These are phyloP conservation scores for Hypoxylon subgilvum DNA, from an alignment of 495 filamentous ascomycete genomes.

Conservation along the genomic window DNA sequence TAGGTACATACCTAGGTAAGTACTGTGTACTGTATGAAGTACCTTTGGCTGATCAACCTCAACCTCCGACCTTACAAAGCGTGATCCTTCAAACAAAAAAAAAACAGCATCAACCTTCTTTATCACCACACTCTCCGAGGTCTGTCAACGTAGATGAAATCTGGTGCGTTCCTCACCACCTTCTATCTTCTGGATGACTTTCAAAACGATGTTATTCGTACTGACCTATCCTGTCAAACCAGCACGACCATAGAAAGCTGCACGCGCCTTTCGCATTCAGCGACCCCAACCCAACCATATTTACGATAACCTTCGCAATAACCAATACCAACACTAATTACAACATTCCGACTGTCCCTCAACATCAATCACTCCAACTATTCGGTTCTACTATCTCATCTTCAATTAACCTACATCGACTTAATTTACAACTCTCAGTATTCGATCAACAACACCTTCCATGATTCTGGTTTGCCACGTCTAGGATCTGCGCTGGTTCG, in stretches of 20 bases:
- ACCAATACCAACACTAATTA: background rate
- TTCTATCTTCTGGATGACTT: background rate
- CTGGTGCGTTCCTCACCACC: slow-evolving; percentile 11
- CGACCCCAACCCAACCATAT: background rate
- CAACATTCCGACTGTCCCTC: background rate
- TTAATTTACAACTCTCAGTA: background rate
- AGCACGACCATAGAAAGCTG: slow-evolving; percentile 1
- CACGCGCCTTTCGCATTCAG: slow-evolving; percentile 9
- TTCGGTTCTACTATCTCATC: background rate
- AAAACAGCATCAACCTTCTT: slow-evolving; percentile 24
- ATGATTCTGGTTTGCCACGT: slow-evolving; percentile 3
- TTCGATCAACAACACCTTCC: slow-evolving; percentile 4
- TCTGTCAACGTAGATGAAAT: slow-evolving; percentile 10
- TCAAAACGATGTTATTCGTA: background rate
- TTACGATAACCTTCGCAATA: background rate
- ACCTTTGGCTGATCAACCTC: slow-evolving; percentile 32
- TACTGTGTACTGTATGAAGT: too few species aligned
- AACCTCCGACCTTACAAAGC: slow-evolving; percentile 15
- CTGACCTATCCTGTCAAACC: slow-evolving; percentile 7
- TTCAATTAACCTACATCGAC: background rate
- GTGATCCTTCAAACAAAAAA: slow-evolving; percentile 23
- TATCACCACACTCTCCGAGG: background rate
- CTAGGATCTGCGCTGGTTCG: background rate
- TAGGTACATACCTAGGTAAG: too few species aligned
- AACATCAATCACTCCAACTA: background rate